Evolutionary conservation across 495 filamentous ascomycete genomes (phyloP).

Genomic region (Astrothelium subdiscretum): DNA sequence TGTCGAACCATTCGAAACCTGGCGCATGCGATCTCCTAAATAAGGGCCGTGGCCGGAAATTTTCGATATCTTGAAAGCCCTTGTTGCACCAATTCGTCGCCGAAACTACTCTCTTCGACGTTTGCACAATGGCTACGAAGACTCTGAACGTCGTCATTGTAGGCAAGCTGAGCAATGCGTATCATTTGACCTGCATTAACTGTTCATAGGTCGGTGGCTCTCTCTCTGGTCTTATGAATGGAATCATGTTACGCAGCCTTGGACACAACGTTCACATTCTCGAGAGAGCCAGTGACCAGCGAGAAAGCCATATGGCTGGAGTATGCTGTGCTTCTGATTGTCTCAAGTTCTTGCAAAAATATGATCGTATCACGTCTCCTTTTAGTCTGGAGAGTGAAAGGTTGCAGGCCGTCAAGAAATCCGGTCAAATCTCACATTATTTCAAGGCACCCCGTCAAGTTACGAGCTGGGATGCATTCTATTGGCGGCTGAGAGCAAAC

Average conservation of each 20-base stretch:
- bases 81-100: too few relatives aligned
- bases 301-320: slow-evolving; percentile 20
- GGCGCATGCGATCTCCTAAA: too few relatives aligned
- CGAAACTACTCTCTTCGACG: neutral
- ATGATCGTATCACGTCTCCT: slow-evolving; percentile 9
- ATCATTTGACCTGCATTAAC: too few relatives aligned
- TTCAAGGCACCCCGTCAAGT: slow-evolving; percentile 8
- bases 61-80: too few relatives aligned
- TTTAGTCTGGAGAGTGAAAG: neutral
- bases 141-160: neutral
- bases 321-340: slow-evolving; percentile 13
- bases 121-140: neutral
- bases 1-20: too few relatives aligned
- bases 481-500: slow-evolving; percentile 40
- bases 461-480: slow-evolving; percentile 44
- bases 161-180: neutral
- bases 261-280: slow-evolving; percentile 38
- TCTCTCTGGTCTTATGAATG: slow-evolving; percentile 2
- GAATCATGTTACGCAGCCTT: neutral
- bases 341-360: slow-evolving; percentile 11
- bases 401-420: neutral
- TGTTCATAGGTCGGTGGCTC: slow-evolving; percentile 8
- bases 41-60: too few relatives aligned
- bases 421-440: neutral
- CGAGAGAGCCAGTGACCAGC: slow-evolving; percentile 27